Base-by-base conservation (phyloP, 106 monocot genomes). In the Apostasia ramifera region DNA sequence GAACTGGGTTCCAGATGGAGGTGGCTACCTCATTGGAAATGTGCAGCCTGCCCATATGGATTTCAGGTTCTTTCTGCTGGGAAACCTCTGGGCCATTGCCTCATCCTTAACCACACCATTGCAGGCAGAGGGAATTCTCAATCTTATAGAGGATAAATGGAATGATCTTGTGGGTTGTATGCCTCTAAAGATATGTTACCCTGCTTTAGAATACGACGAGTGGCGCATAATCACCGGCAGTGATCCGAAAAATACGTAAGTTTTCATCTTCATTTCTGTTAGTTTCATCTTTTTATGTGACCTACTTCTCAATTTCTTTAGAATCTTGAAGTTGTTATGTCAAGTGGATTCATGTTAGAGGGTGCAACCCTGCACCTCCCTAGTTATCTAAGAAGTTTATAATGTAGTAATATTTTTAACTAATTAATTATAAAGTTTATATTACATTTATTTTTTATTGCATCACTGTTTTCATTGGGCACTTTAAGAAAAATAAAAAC, bases 171-270 rank as follows among this genome's bases (percentile, higher is more conserved):
- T 91, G 10, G 91, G 83, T 2, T 76, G 83, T 58, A 94, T 94
- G 94, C 94, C 94, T 67, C 83, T 94, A 15, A 94, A 94, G 70
- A 94, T 94, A 69, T 91, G 85, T 40, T 94, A 88, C 41, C 94
- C 91, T 47, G 91, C 91, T 63, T 63, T 94, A 47, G 88, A 94
- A 44, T 81, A 76, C 66, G 94, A 94, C 40, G 94, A 91, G 73
- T 94, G 94, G 91, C 81, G 88, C 48, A 91, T 94, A 72, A 90
- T 87, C 40, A 94, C 94, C 8, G 90, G 94, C 50, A 90, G 90
- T 51, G 94, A 94, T 81, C 94, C 94, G 44, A 94, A 94, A 81
- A 94, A 94, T 59, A 91, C 94, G 94, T 94, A 77, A 81, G 84
- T 61, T 74, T 68, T 59, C 39, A 61, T 76, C n/a, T 15, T 41